Conservation (phyloP, 2,329 filamentous ascomycete species). For the Fusarium staphyleae region DNA sequence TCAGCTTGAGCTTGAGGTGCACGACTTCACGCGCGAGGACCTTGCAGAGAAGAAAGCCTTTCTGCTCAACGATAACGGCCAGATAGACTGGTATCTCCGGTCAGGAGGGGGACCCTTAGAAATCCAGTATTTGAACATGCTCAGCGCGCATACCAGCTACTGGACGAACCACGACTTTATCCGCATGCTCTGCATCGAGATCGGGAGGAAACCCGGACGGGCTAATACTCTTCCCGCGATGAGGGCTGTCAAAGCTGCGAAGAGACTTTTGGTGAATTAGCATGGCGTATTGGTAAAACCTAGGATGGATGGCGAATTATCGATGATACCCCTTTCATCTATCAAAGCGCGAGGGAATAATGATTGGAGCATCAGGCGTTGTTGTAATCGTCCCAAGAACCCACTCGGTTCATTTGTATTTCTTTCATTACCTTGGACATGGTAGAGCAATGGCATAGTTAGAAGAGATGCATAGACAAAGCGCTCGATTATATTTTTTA, state of each 20-base stretch:
- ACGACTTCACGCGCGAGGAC: constrained; percentile 92
- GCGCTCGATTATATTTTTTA: constrained; percentile 7
- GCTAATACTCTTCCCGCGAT: constrained; percentile 64
- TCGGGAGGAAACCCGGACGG: constrained; percentile 76
- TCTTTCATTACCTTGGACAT: not conserved
- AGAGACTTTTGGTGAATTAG: constrained; percentile 45
- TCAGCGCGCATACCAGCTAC: constrained; percentile 93
- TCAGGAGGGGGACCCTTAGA: constrained; percentile 88
- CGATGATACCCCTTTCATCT: constrained; percentile 7
- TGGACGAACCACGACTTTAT: constrained; percentile 90
- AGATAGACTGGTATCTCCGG: constrained; percentile 88
- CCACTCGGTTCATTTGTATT: constrained; percentile 9
- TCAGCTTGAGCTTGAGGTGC: constrained; percentile 89
- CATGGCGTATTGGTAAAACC: not conserved
- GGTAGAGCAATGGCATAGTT: not conserved
- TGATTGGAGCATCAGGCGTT: constrained; percentile 4
- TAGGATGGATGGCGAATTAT: not conserved
- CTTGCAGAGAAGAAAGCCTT: constrained; percentile 88
- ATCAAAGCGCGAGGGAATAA: constrained; percentile 7
- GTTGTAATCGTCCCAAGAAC: not conserved
- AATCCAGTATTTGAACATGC: constrained; percentile 96
- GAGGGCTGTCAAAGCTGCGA: constrained; percentile 63
- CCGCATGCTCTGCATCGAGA: constrained; percentile 87
- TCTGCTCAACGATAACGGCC: constrained; percentile 93
- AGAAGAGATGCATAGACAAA: constrained; percentile 1